Conservation (phyloP, 2,329 filamentous ascomycete genomes). For the Diaporthe sp. region DNA sequence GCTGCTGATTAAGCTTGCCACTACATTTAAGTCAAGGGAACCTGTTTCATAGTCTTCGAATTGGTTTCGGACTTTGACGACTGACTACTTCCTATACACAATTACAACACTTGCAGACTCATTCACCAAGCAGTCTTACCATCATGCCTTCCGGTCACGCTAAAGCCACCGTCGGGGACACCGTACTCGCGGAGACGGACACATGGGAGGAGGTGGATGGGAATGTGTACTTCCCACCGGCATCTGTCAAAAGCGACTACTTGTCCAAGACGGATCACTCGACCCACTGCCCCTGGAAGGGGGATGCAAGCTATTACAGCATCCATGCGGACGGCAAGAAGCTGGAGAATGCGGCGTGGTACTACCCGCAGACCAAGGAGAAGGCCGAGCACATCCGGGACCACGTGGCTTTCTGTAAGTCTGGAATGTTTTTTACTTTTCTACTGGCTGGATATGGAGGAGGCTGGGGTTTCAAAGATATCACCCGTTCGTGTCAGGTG, state of each 20-base stretch:
- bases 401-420: constrained; percentile 71
- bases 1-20: background rate
- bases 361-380: constrained; percentile 65
- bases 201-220: constrained; percentile 69
- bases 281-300: constrained; percentile 70
- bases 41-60: background rate
- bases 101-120: background rate
- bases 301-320: constrained; percentile 69
- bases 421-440: background rate
- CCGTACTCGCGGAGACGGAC: constrained; percentile 64
- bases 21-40: background rate
- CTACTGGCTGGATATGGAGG: background rate
- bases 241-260: constrained; percentile 58
- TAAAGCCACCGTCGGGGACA: constrained; percentile 62
- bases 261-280: constrained; percentile 60
- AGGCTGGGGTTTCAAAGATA: background rate
- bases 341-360: constrained; percentile 70
- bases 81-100: background rate
- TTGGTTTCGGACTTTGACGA: background rate
- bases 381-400: constrained; percentile 65
- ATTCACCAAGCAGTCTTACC: background rate
- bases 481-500: background rate
- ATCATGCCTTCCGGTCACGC: constrained; percentile 46
- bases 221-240: constrained; percentile 68
- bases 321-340: constrained; percentile 62